Conservation (phyloP, 176 grass and related monocot genomes). For the Ensete glaucum region DNA sequence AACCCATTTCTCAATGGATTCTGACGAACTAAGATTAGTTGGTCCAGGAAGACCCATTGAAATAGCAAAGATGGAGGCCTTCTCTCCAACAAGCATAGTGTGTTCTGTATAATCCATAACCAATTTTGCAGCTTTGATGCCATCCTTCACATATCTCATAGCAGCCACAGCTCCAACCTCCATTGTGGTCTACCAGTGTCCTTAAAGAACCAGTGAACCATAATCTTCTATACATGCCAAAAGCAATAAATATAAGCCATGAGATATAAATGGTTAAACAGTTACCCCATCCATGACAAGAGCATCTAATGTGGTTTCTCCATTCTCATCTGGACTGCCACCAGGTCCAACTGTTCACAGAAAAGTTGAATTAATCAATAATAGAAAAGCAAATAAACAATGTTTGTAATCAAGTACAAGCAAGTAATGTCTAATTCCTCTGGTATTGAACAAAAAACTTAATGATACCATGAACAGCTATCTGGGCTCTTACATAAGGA, state of each 20-base stretch:
- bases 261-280: constrained; percentile 16
- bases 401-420: neutral
- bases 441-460: neutral
- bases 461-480: neutral
- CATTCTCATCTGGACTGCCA: constrained; percentile 85
- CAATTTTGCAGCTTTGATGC: constrained; percentile 68
- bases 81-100: constrained; percentile 84
- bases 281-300: constrained; percentile 97
- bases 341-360: constrained; percentile 62
- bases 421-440: too few species aligned
- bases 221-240: constrained; percentile 20
- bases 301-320: constrained; percentile 95
- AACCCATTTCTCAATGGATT: constrained; percentile 60
- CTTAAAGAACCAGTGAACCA: constrained; percentile 22
- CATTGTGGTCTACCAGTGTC: constrained; percentile 56
- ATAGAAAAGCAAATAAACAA: neutral
- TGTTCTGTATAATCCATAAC: constrained; percentile 74
- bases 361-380: constrained; percentile 19
- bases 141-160: constrained; percentile 92
- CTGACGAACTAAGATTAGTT: constrained; percentile 65
- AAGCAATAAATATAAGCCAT: neutral
- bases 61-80: constrained; percentile 86
- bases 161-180: constrained; percentile 81
- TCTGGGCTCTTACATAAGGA: neutral
- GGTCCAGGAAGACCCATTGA: constrained; percentile 92